These are phyloP conservation scores for Coemansia sp. DNA, from an alignment of 192 early-diverging fungal genomes.

Conservation along the genomic window DNA sequence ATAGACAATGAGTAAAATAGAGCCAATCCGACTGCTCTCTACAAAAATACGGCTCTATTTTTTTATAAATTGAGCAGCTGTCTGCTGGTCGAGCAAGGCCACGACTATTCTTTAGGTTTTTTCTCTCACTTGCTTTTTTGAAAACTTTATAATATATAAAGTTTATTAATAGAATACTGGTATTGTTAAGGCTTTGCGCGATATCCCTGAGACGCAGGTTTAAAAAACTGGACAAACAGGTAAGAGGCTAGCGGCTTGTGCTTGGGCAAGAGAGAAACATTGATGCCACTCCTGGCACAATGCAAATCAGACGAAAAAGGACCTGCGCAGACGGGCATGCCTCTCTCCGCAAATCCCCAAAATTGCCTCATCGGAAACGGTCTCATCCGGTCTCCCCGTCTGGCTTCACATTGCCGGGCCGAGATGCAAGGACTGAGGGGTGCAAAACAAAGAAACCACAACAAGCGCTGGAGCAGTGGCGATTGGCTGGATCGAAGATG, in stretches of 20 bases:
- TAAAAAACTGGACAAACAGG: background rate
- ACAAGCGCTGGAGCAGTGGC: background rate
- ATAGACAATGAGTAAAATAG: background rate
- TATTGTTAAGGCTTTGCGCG: background rate
- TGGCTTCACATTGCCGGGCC: background rate
- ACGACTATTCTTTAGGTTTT: no score
- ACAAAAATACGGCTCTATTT: no score
- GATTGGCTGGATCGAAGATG: background rate
- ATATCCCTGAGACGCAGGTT: background rate
- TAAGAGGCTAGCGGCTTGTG: background rate
- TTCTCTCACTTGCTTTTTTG: background rate
- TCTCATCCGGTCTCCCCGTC: conserved; percentile 6
- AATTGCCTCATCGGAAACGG: conserved; percentile 13
- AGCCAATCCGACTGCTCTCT: background rate
- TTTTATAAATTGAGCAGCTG: no score
- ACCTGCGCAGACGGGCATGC: no score
- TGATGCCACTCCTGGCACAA: background rate
- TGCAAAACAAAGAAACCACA: conserved; percentile 5
- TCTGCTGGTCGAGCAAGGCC: no score
- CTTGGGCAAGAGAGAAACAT: background rate
- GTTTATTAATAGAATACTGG: conserved; percentile 1
- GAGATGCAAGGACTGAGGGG: background rate
- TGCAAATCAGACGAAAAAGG: conserved; percentile 1
- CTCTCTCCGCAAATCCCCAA: conserved; percentile 8
- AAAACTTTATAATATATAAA: background rate